Conservation (phyloP, 495 filamentous ascomycete species). For the Letharia columbiana region DNA sequence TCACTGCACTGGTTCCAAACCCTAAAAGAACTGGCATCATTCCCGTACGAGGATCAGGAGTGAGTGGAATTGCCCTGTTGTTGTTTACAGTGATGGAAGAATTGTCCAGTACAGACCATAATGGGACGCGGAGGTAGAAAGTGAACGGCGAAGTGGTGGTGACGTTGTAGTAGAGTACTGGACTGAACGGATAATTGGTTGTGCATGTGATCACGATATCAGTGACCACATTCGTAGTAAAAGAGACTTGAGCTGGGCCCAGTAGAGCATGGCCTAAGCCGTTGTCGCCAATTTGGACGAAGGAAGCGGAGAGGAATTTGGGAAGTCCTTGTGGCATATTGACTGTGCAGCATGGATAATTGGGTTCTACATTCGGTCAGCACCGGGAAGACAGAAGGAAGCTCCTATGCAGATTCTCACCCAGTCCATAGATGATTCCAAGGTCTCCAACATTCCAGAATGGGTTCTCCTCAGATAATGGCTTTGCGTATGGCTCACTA, state of each 20-base stretch:
- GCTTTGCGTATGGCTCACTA: slow-evolving; percentile 46
- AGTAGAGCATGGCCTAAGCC: slow-evolving; percentile 25
- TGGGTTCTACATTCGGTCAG: slow-evolving; percentile 26
- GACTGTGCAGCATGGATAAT: slow-evolving; percentile 54
- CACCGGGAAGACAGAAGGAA: neutral
- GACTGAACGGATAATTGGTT: slow-evolving; percentile 48
- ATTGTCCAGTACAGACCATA: slow-evolving; percentile 18
- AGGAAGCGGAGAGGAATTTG: slow-evolving; percentile 42
- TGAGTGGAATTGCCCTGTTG: slow-evolving; percentile 14
- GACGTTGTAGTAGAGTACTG: slow-evolving; percentile 41
- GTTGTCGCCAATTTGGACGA: slow-evolving; percentile 24
- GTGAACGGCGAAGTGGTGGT: slow-evolving; percentile 28
- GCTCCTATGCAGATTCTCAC: slow-evolving; percentile 25
- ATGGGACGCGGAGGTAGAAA: slow-evolving; percentile 25
- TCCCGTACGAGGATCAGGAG: slow-evolving; percentile 26
- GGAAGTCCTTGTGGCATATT: slow-evolving; percentile 55
- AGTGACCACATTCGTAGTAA: slow-evolving; percentile 22
- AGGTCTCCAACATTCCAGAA: slow-evolving; percentile 43
- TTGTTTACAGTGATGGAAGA: slow-evolving; percentile 16
- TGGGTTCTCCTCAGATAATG: slow-evolving; percentile 36
- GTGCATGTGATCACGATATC: slow-evolving; percentile 29
- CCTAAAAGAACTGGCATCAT: slow-evolving; percentile 24
- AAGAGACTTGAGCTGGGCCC: slow-evolving; percentile 26
- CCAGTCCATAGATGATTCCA: slow-evolving; percentile 41
- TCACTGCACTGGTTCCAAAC: slow-evolving; percentile 23